These are phyloP conservation scores for Camellia oleifera DNA, from an alignment of 179 eudicot species.

Conservation along the genomic window DNA sequence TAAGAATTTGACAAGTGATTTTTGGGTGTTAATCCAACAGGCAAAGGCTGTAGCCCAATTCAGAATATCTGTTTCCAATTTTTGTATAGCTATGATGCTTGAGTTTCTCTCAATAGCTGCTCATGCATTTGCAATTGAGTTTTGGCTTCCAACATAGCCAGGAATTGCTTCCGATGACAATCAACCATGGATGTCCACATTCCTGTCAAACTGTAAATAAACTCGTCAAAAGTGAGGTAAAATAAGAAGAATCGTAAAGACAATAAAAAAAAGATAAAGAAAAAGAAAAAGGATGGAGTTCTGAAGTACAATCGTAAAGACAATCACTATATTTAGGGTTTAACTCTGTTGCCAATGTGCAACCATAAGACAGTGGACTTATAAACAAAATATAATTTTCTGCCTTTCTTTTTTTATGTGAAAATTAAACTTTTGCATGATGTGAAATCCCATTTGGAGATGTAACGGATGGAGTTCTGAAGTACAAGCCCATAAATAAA, in stretches of 20 bases:
- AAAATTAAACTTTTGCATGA: too few species aligned
- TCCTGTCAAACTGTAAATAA: constrained; percentile 38
- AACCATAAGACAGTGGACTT: too few species aligned
- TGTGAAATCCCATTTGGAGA: too few species aligned
- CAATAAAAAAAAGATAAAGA: too few species aligned
- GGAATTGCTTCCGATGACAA: constrained; percentile 54
- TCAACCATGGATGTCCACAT: constrained; percentile 57
- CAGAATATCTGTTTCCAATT: constrained; percentile 45
- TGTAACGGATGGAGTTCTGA: too few species aligned
- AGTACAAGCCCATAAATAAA: too few species aligned
- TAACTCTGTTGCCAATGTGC: too few species aligned
- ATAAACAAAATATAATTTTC: too few species aligned
- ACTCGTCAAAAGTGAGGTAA: not conserved
- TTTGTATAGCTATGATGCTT: constrained; percentile 39
- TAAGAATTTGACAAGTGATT: constrained; percentile 35
- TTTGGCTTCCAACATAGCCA: constrained; percentile 48
- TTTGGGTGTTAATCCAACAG: constrained; percentile 47
- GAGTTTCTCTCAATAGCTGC: constrained; percentile 36
- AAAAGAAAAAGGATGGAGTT: too few species aligned
- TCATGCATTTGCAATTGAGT: constrained; percentile 41
- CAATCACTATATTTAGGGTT: too few species aligned
- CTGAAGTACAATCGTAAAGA: too few species aligned
- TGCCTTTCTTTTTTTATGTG: too few species aligned
- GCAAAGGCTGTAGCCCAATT: constrained; percentile 47
- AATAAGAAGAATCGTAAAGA: not conserved